These are phyloP conservation scores for Earliella scabrosa DNA, from an alignment of 1,284 basidiomycete species.

Conservation along the genomic window DNA sequence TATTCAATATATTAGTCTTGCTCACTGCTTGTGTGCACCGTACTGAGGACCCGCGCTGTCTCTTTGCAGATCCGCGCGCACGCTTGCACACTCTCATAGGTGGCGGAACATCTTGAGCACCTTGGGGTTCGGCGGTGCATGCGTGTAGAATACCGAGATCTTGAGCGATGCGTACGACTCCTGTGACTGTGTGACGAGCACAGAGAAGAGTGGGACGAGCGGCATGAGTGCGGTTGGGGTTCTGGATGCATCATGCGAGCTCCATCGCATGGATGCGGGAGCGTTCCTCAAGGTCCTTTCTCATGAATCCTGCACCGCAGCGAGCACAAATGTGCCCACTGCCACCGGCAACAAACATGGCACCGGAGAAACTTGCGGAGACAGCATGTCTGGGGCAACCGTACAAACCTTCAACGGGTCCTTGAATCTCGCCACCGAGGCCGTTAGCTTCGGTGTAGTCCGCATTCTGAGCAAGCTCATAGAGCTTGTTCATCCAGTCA, in stretches of 20 bases:
- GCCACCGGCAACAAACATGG: constrained; percentile 70
- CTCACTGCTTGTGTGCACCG: no score
- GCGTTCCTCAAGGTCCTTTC: constrained; percentile 52
- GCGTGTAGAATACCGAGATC: constrained; percentile 71
- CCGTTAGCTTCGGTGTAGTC: constrained; percentile 38
- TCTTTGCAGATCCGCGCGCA: no score
- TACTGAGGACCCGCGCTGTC: no score
- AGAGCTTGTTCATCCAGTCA: constrained; percentile 65
- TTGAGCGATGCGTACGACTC: constrained; percentile 42
- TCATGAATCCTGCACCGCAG: constrained; percentile 68
- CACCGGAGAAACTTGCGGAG: constrained; percentile 66
- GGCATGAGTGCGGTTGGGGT: constrained; percentile 58
- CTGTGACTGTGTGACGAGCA: constrained; percentile 51
- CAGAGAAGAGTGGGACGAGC: constrained; percentile 56
- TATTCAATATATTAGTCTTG: no score
- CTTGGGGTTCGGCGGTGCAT: constrained; percentile 42
- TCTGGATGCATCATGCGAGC: constrained; percentile 69
- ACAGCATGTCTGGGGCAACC: constrained; percentile 67
- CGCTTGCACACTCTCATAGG: no score
- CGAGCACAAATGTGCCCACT: constrained; percentile 72
- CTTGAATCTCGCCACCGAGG: constrained; percentile 47
- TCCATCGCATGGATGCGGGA: constrained; percentile 64
- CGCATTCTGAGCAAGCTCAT: constrained; percentile 52
- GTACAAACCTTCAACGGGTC: constrained; percentile 79
- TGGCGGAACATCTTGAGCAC: constrained; percentile 35